Evolutionary conservation across 2,329 filamentous ascomycete species (phyloP).

Genomic region (Hymenoscyphus repandus): DNA sequence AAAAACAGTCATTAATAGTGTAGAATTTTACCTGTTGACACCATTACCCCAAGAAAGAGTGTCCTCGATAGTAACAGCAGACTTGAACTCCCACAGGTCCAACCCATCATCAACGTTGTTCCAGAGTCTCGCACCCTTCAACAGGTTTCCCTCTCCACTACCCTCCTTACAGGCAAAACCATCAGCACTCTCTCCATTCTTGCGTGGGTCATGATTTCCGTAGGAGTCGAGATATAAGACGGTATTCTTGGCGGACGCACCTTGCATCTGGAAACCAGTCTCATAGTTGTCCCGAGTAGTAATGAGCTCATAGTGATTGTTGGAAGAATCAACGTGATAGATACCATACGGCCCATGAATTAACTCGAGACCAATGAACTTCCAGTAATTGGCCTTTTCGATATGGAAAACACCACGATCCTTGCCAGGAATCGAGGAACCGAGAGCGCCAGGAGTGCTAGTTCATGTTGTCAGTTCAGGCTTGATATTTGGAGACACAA

Average conservation of each 20-base stretch:
- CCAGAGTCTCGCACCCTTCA: conserved; percentile 42
- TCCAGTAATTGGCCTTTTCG: conserved; percentile 40
- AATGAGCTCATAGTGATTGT: conserved; percentile 35
- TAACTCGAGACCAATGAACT: conserved; percentile 37
- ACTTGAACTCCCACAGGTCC: conserved; percentile 40
- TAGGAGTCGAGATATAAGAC: conserved; percentile 41
- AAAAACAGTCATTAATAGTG: too few species aligned
- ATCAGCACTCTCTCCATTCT: conserved; percentile 47
- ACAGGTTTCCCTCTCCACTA: conserved; percentile 39
- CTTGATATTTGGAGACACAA: not conserved
- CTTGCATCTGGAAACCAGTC: conserved; percentile 35
- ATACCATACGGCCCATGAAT: conserved; percentile 35
- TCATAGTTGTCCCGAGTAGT: conserved; percentile 37
- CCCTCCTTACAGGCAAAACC: conserved; percentile 45
- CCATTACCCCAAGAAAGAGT: conserved; percentile 43
- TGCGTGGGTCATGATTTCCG: conserved; percentile 41
- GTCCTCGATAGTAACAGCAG: conserved; percentile 39
- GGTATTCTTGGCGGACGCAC: conserved; percentile 34
- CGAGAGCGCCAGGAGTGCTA: conserved; percentile 37
- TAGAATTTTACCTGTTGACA: too few species aligned
- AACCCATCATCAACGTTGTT: conserved; percentile 47
- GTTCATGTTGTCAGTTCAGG: not conserved
- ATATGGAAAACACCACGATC: conserved; percentile 45
- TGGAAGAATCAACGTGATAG: conserved; percentile 31
- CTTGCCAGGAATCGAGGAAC: conserved; percentile 34